Base-by-base conservation (phyloP, 257 asterid genomes). In the Handroanthus guayacan region DNA sequence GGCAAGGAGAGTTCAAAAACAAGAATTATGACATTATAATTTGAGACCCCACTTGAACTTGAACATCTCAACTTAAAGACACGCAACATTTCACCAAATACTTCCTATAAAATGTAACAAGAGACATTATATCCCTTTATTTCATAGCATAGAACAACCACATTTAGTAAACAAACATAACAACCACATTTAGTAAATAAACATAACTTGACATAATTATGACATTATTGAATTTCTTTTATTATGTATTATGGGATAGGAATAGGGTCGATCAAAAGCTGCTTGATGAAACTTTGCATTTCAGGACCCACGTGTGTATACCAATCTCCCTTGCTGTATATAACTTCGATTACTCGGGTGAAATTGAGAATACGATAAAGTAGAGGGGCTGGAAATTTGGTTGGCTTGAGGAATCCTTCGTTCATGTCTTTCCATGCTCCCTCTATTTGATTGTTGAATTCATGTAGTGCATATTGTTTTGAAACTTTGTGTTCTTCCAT, bases 341-440 rank as follows among this genome's bases (percentile, higher is more conserved):
- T 69, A 47, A 48, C 63, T 16, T 78, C 81, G 0, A 64, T 65
- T 7, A 51, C 56, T 25, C 82, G 77, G 57, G 65, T 6, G 16
- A 11, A 62, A 39, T 83, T 83, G 50, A 83, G 80, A 61, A 83
- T 25, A 62, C 80, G 84, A 37, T 62, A 1, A 57, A 75, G 82
- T 43, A 54, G 14, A 56, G 78, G 69, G 73, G 56, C 34, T 3
- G 81, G 69, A 43, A 82, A 5, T n/a, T 37, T 13, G 1, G 45
- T 41, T 2, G 45, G 45, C 8, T 6, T 41, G 45, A 41, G 45
- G 8, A 41, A 41, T 8, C 3, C 83, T 31, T 79, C 74, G 12
- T 82, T 82, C n/a, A 82, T 71, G 69, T 79, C 67, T 55, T 79
- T 82, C 86, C 86, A 82, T 1, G 83, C 81, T 3, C 39, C 12